Base-by-base conservation (phyloP, 352 stramenopile species). In the Globisporangium nodosum region DNA sequence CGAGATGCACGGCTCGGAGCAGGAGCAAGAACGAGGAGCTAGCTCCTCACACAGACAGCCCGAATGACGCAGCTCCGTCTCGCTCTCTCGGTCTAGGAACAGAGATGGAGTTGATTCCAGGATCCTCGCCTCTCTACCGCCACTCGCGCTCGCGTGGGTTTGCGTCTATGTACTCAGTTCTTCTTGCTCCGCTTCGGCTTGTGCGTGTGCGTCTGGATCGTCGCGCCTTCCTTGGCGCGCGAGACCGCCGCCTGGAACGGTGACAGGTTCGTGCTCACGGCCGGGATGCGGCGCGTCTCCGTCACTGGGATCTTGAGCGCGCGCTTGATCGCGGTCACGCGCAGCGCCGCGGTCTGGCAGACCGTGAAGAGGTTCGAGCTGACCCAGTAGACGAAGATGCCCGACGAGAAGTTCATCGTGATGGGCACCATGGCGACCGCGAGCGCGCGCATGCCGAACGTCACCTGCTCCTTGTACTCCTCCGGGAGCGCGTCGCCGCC, bases 321-420 rank as follows among this genome's bases (percentile, higher is more conserved):
- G 20, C 69, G 73, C 57, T 85, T 86, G 27, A 92, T 60, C 31
- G 70, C 43, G 47, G 79, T 76, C 12, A 88, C 49, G 24, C 81
- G 81, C 64, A 92, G 64, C 21, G 77, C 40, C 12, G 71, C 66
- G 8, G 78, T 91, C 61, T 93, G 82, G 30, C 59, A 54, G 13
- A 94, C 52, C 40, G 85, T 90, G 71, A 83, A 94, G 52, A 74
- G 65, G 70, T 92, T 94, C 43, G 83, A 93, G 49, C 71, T 89
- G 59, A 94, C 81, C 85, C 85, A 94, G 78, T 93, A 94, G 33
- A 94, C 71, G 18, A 94, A 84, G 40, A 94, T 81, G 40, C 83
- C 83, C 63, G 85, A 90, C 58, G 86, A 73, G 58, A 94, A 94
- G 47, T 92, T 89, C 75, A 90, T 87, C 2, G 78, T 88, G 52